Percentiles rank a stretch among this genome's conserved stretches.
Conservation (phyloP, 371 early-diverging fungal genomes). For the Mortierella sp. region DNA sequence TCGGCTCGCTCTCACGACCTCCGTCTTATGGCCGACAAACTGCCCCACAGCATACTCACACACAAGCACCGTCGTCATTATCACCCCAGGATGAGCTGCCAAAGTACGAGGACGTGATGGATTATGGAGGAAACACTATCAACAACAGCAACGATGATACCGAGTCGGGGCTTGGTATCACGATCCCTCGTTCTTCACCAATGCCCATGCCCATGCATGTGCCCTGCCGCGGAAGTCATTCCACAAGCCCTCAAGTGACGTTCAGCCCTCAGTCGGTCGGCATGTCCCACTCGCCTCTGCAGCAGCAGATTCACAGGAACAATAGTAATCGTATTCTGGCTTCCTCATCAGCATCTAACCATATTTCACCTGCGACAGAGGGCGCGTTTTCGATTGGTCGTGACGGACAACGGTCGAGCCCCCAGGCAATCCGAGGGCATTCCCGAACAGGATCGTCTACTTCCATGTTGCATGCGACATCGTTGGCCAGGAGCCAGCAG, state of each 20-base stretch:
- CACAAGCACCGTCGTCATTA: not conserved
- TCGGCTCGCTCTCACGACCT: conserved; percentile 17
- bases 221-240: conserved; percentile 11
- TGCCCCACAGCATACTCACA: not conserved
- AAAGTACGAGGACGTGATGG: conserved; percentile 56
- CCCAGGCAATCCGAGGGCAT: conserved; percentile 22
- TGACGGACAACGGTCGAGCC: conserved; percentile 30
- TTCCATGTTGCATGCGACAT: conserved; percentile 28
- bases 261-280: conserved; percentile 19
- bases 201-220: conserved; percentile 26
- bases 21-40: conserved; percentile 33
- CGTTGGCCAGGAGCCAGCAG: conserved; percentile 28
- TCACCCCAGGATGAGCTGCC: conserved; percentile 27
- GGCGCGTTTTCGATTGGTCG: not conserved
- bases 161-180: conserved; percentile 21
- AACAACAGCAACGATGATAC: not conserved
- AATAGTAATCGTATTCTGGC: conserved; percentile 13
- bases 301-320: conserved; percentile 18
- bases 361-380: not conserved
- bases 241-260: conserved; percentile 2
- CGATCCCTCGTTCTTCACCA: conserved; percentile 36
- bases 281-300: conserved; percentile 16
- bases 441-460: conserved; percentile 22
- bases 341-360: conserved; percentile 15
- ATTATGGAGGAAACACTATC: not conserved